Evolutionary conservation across 495 filamentous ascomycete genomes (phyloP).

Genomic region (Pseudotulostoma volvatum): DNA sequence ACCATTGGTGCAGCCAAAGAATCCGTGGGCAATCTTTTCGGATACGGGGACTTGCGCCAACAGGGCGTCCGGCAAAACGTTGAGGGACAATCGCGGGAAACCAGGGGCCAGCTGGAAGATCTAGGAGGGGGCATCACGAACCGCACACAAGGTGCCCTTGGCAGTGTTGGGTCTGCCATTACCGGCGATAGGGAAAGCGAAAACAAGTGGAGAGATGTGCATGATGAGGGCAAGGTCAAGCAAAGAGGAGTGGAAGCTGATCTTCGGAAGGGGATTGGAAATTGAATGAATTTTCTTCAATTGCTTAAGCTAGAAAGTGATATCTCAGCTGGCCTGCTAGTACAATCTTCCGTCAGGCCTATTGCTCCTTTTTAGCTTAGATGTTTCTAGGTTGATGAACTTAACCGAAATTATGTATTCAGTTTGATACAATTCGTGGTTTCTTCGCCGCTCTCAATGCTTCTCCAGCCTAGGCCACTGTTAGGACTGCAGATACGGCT

Average conservation of each 20-base stretch:
- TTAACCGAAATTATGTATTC: no score
- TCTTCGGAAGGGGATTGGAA: constrained; percentile 63
- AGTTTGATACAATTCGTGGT: no score
- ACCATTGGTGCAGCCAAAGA: constrained; percentile 78
- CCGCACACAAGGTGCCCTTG: constrained; percentile 56
- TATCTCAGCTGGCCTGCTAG: no score
- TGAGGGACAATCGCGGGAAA: constrained; percentile 66
- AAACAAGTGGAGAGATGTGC: constrained; percentile 43
- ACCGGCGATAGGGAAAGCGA: constrained; percentile 54
- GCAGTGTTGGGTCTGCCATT: constrained; percentile 48
- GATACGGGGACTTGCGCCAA: constrained; percentile 56
- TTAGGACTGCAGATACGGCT: no score
- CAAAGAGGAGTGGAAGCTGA: constrained; percentile 76
- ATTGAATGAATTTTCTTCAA: no score
- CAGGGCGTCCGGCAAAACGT: constrained; percentile 63
- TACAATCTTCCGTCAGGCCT: no score
- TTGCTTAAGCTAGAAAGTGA: no score
- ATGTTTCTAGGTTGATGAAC: no score
- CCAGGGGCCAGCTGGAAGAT: constrained; percentile 69
- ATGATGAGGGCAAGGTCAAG: constrained; percentile 73
- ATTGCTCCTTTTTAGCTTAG: no score
- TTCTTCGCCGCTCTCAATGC: no score
- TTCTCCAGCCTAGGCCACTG: no score
- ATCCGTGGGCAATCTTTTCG: constrained; percentile 54
- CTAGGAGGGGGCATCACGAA: constrained; percentile 52